phyloP scores from a whole-genome alignment of 2,329 filamentous ascomycete species.

The Fusarium metavorans region DNA sequence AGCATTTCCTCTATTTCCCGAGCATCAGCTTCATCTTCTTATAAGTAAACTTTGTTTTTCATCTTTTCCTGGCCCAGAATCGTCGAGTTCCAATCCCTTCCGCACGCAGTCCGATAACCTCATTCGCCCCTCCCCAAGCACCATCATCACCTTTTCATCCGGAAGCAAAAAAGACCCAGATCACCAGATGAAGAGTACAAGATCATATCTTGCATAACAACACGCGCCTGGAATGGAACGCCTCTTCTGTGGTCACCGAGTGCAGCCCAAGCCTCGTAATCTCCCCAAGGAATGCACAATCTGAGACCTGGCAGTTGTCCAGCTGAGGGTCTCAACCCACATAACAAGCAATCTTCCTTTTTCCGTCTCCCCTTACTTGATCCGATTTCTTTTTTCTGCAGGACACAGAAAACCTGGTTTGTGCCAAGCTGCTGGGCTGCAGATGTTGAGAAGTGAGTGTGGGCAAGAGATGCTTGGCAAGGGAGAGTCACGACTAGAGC shows the following conservation, averaged over 20 bases:
- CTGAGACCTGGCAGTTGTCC: conserved; percentile 18
- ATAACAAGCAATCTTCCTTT: neutral
- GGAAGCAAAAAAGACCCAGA: conserved; percentile 15
- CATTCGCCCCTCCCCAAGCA: neutral
- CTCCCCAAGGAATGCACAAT: conserved; percentile 30
- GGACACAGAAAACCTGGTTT: neutral
- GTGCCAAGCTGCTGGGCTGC: neutral
- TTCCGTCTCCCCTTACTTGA: neutral
- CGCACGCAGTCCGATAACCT: neutral
- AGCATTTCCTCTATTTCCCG: neutral
- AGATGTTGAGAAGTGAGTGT: neutral
- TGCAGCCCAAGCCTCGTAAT: conserved; percentile 15
- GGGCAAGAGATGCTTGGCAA: neutral
- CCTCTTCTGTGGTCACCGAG: neutral
- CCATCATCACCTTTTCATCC: neutral
- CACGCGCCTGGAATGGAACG: conserved; percentile 18
- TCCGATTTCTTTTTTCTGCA: neutral
- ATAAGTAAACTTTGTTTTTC: neutral
- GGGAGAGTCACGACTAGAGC: neutral
- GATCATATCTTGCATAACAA: neutral
- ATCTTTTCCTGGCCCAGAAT: neutral
- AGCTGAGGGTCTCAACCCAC: neutral
- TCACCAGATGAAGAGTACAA: neutral
- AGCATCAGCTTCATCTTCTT: neutral
- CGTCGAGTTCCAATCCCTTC: neutral